Evolutionary conservation across 225 moss, liverwort and hornwort species (phyloP).

Genomic region (Antitrichia curtipendula): DNA sequence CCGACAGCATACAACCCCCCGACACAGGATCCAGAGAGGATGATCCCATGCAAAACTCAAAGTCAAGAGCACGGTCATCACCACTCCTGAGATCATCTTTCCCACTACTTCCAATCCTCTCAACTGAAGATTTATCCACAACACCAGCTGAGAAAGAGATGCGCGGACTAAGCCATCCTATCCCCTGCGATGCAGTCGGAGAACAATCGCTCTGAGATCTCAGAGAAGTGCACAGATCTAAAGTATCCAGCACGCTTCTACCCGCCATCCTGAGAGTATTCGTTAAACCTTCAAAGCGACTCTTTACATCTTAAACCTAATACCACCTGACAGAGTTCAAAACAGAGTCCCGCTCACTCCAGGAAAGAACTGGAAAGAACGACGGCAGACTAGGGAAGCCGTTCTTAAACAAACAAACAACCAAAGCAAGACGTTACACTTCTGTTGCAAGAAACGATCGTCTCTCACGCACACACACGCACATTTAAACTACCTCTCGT

Average conservation of each 20-base stretch:
- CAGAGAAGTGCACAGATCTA: constrained; percentile 31
- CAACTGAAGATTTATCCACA: constrained; percentile 16
- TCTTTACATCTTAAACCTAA: constrained; percentile 7
- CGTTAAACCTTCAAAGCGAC: neutral
- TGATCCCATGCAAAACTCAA: constrained; percentile 75
- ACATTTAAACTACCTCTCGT: neutral
- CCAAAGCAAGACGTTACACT: neutral
- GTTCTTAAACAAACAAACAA: neutral
- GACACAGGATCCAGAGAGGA: constrained; percentile 39
- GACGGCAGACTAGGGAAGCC: neutral
- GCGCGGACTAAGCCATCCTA: constrained; percentile 60
- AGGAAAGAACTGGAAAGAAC: neutral
- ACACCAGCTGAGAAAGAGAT: constrained; percentile 48
- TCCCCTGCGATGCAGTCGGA: constrained; percentile 10
- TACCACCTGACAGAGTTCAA: neutral
- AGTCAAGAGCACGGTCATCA: constrained; percentile 47
- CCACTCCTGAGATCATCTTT: constrained; percentile 5
- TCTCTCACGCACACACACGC: neutral
- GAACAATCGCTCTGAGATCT: neutral
- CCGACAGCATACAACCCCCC: constrained; percentile 61
- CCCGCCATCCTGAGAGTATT: constrained; percentile 7
- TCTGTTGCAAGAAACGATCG: neutral
- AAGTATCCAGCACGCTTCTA: constrained; percentile 36
- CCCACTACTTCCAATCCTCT: constrained; percentile 14
- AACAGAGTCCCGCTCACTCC: neutral